Evolutionary conservation across 345 rosid species (phyloP).

Genomic region (Syzygium aromaticum): DNA sequence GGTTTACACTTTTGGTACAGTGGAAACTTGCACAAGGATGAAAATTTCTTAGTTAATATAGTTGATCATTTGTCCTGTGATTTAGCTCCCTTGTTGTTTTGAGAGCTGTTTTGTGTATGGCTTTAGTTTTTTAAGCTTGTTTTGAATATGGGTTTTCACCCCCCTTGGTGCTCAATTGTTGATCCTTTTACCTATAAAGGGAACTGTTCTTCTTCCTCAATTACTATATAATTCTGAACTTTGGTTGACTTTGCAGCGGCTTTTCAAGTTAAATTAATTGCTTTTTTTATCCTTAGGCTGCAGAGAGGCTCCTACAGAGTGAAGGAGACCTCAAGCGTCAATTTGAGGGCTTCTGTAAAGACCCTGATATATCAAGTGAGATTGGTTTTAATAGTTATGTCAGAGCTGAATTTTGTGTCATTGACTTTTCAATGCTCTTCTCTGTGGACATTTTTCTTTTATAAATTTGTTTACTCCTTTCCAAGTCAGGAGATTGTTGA

Average conservation of each 20-base stretch:
- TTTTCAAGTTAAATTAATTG: constrained; percentile 1
- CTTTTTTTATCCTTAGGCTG: constrained; percentile 50
- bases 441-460: background rate
- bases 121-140: background rate
- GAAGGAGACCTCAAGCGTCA: constrained; percentile 50
- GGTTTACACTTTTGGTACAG: background rate
- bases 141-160: background rate
- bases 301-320: constrained; percentile 63
- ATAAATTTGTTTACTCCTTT: background rate
- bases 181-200: background rate
- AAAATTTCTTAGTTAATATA: background rate
- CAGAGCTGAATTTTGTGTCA: background rate
- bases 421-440: background rate
- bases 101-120: background rate
- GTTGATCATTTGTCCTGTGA: background rate
- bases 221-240: background rate
- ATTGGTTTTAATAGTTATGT: background rate
- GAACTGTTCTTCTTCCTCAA: background rate
- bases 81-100: background rate
- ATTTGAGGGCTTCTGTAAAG: constrained; percentile 50
- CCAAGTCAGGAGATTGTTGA: background rate
- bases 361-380: constrained; percentile 66
- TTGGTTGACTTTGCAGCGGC: background rate
- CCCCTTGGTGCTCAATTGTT: background rate
- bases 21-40: background rate